A percentile compares a stretch with the other conserved stretches of the same genome.
phyloP scores from a whole-genome alignment of 2,329 filamentous ascomycete species.

The Arthroderma uncinatum region DNA sequence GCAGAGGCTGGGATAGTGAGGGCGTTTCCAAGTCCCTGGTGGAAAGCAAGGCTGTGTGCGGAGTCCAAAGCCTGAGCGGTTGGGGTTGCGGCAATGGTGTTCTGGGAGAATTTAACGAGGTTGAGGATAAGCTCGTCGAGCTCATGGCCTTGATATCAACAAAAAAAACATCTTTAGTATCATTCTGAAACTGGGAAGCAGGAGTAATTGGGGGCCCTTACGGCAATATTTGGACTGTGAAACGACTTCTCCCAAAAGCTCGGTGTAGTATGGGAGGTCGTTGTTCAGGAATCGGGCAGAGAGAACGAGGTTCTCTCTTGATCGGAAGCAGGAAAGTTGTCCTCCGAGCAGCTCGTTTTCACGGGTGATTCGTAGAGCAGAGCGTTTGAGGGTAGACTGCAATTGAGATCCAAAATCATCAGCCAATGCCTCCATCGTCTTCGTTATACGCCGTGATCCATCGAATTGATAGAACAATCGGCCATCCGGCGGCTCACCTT shows the following conservation, averaged over 20 bases:
- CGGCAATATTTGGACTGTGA: slow-evolving; percentile 74
- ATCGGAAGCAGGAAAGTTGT: slow-evolving; percentile 77
- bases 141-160: slow-evolving; percentile 57
- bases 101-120: slow-evolving; percentile 66
- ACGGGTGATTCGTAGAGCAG: slow-evolving; percentile 82
- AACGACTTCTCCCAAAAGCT: slow-evolving; percentile 86
- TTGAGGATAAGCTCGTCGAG: slow-evolving; percentile 78
- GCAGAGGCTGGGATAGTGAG: slow-evolving; percentile 61
- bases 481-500: slow-evolving; percentile 52
- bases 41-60: slow-evolving; percentile 79
- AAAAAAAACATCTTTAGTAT: slow-evolving; percentile 8
- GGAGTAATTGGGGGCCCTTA: slow-evolving; percentile 27
- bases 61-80: slow-evolving; percentile 69
- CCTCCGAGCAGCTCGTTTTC: slow-evolving; percentile 92
- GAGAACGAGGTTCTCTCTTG: slow-evolving; percentile 83
- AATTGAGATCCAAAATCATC: slow-evolving; percentile 25
- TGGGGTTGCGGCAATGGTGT: slow-evolving; percentile 52
- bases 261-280: slow-evolving; percentile 94
- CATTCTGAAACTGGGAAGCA: background rate
- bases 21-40: slow-evolving; percentile 76
- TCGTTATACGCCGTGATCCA: background rate
- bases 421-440: slow-evolving; percentile 7
- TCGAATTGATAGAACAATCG: background rate
- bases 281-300: slow-evolving; percentile 90
- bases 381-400: slow-evolving; percentile 68